Evolutionary conservation across 495 filamentous ascomycete genomes (phyloP), one percentile per base, ranked within the genome.

Genomic region (Sporormia fimetaria): DNA sequence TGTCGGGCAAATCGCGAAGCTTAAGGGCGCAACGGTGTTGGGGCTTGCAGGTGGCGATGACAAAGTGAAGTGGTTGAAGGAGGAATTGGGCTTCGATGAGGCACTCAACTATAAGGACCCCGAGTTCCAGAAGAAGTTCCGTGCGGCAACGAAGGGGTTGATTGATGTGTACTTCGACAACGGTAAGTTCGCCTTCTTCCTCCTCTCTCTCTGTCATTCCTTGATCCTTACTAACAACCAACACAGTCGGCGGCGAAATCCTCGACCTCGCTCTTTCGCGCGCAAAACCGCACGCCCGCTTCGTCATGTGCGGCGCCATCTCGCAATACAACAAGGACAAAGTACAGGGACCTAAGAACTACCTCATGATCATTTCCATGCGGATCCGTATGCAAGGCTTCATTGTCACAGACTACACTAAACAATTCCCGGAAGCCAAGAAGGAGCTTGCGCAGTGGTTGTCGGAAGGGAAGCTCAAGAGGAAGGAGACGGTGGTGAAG

Each of bases 1-100:
- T 1, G 79, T 67, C 9, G 78, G 76, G 3, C 80, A 85, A 62
- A 80, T 82, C 54, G 73, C 73, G 2, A 78, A 75, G 59, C 60
- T 76, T 29, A 67, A 71, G 53, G 77, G 76, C 4, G 70, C 69
- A 2, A 65, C 66, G 57, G 69, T 75, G 3, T 50, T 75, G 11
- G 71, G 71, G 2, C 40, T 75, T 22, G 68, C 69, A 4, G 71
- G 71, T 5, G 65, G 56, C 33, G 48, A 56, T 10, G 68, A 69
- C 3, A 59, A 59, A 37, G 39, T 45, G 11, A 26, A 36, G 42
- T 58, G 56, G 56, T 40, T 58, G 34, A 56, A 54, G 26, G 46
- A 53, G 16, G 44, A 55, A 37, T 30, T 56, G 26, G 55, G 57
- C 15, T 58, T 45, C 17, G 62, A 65, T 48, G 57, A 61, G 15